phyloP scores from a whole-genome alignment of 2,329 filamentous ascomycete species.

The Epichloe coenophiala region DNA sequence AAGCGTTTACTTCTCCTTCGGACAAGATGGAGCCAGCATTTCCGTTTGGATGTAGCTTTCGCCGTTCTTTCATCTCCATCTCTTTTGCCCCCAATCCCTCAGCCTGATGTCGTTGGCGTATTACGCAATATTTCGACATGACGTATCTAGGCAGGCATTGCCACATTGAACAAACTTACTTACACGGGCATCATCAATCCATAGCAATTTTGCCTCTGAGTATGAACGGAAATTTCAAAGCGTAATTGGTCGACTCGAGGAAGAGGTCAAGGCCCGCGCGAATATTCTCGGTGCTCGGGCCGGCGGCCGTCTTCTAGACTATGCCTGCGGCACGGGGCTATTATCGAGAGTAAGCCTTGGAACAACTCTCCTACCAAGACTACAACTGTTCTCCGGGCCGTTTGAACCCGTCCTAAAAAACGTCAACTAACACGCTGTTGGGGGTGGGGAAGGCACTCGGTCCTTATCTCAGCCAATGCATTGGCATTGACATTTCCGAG shows the following conservation, averaged over 20 bases:
- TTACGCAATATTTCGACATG: neutral
- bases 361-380: neutral
- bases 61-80: too few relatives aligned
- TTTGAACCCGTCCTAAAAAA: too few relatives aligned
- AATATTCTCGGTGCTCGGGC: constrained; percentile 45
- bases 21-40: too few relatives aligned
- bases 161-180: neutral
- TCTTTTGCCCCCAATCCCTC: too few relatives aligned
- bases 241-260: constrained; percentile 37
- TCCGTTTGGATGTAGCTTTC: too few relatives aligned
- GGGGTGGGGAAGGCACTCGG: constrained; percentile 9
- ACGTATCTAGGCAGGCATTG: neutral
- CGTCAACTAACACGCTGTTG: too few relatives aligned
- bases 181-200: neutral
- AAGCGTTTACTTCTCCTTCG: too few relatives aligned
- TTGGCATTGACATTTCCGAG: constrained; percentile 58
- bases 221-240: constrained; percentile 41
- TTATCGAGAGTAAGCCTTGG: constrained; percentile 32
- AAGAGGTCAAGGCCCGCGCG: constrained; percentile 36
- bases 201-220: constrained; percentile 17
- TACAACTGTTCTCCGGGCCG: too few relatives aligned
- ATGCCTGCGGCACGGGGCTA: constrained; percentile 60
- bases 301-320: constrained; percentile 50
- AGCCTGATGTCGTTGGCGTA: too few relatives aligned
- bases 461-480: constrained; percentile 32